A percentile compares a stretch with the other conserved stretches of the same genome.
These are phyloP conservation scores for Xylariaceae sp. DNA, from an alignment of 2,329 filamentous ascomycete species.

Conservation along the genomic window DNA sequence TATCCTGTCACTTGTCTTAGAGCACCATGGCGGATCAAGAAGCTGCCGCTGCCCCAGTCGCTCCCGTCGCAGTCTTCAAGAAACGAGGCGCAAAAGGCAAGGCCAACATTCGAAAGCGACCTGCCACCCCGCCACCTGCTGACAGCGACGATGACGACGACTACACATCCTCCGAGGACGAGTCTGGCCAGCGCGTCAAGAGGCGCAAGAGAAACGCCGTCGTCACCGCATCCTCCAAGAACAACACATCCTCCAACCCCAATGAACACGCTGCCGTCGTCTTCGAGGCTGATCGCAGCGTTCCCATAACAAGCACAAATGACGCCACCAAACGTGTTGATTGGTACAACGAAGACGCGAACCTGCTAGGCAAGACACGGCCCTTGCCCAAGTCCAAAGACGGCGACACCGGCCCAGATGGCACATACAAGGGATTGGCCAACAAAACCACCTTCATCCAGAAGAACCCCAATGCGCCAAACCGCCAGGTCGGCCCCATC, in stretches of 20 bases:
- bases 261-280: conserved; percentile 49
- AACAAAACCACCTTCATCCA: conserved; percentile 73
- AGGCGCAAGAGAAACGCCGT: conserved; percentile 68
- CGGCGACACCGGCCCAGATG: conserved; percentile 41
- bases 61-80: conserved; percentile 73
- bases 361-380: conserved; percentile 58
- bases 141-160: conserved; percentile 60
- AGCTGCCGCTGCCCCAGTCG: conserved; percentile 31
- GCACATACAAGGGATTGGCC: conserved; percentile 74
- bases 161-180: conserved; percentile 73
- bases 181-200: conserved; percentile 75
- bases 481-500: conserved; percentile 73
- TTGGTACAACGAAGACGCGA: conserved; percentile 80
- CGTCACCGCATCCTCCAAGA: conserved; percentile 63
- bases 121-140: conserved; percentile 72
- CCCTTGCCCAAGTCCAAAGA: conserved; percentile 31
- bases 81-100: conserved; percentile 77
- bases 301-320: conserved; percentile 65
- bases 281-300: conserved; percentile 59
- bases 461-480: conserved; percentile 73
- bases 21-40: conserved; percentile 21
- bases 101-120: conserved; percentile 75
- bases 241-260: conserved; percentile 35
- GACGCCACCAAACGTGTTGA: conserved; percentile 88
- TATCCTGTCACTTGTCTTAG: too few relatives aligned